phyloP scores from a whole-genome alignment of 139 green algal species.

The Zygnema cylindricum region DNA sequence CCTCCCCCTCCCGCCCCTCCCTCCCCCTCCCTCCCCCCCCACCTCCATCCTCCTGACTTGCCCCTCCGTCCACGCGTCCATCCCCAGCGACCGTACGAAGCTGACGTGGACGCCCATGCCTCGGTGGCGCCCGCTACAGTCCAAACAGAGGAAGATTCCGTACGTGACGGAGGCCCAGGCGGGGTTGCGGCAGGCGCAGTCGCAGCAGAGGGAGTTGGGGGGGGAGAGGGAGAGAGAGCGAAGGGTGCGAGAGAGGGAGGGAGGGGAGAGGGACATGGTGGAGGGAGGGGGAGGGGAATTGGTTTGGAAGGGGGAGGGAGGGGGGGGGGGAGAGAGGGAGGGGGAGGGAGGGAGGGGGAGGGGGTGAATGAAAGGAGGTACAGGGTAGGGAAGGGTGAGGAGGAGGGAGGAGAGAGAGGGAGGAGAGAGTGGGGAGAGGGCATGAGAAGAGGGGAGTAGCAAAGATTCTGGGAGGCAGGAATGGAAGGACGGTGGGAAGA shows the following conservation, averaged over 20 bases:
- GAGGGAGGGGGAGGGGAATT: background rate
- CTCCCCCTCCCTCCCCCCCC: too few relatives aligned
- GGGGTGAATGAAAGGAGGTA: background rate
- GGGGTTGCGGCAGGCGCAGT: slow-evolving; percentile 92
- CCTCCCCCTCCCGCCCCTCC: background rate
- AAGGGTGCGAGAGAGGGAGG: slow-evolving; percentile 58
- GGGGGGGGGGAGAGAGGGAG: background rate
- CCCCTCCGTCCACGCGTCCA: slow-evolving; percentile 91
- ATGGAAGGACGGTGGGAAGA: too few relatives aligned
- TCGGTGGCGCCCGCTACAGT: slow-evolving; percentile 93
- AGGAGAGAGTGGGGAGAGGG: background rate
- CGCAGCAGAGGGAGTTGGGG: slow-evolving; percentile 91
- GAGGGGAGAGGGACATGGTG: background rate
- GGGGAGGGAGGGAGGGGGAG: background rate
- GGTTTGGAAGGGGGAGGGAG: background rate
- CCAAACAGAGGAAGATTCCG: slow-evolving; percentile 96
- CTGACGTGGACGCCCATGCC: slow-evolving; percentile 94
- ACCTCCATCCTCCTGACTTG: slow-evolving; percentile 94
- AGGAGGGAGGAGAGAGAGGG: background rate
- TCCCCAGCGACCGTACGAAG: slow-evolving; percentile 95
- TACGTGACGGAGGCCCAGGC: slow-evolving; percentile 94
- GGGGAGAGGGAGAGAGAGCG: slow-evolving; percentile 78
- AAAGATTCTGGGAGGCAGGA: too few relatives aligned
- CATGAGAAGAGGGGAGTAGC: background rate
- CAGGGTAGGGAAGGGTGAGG: slow-evolving; percentile 66